Evolutionary conservation across 208 protist species (phyloP), one percentile per base, ranked within the genome.

Genomic region (Trypanosoma platydactyli): DNA sequence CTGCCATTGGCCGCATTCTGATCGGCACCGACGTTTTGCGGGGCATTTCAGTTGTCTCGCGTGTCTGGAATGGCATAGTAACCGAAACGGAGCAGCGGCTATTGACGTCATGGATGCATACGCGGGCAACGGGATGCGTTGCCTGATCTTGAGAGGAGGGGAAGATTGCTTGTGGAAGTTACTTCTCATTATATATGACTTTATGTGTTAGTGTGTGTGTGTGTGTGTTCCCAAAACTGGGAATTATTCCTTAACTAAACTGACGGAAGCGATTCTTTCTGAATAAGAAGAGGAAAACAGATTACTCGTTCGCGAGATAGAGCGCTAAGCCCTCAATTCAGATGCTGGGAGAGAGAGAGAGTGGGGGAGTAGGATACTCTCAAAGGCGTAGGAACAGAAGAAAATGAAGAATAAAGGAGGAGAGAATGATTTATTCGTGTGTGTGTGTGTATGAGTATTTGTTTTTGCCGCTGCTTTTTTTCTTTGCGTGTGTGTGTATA

Each of bases 1-100:
- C 85, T 24, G 83, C 88, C 18, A 71, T 84, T 44, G 88, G 85
- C 0, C 56, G 70, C 42, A 76, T 84, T 56, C 30, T 94, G 13
- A 18, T 70, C 5, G 46, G 58, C 12, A 74, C 73, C 18, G 52
- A 62, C 7, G 45, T 54, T 25, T 67, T 84, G 53, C 74, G 83
- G 25, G 62, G 81, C 44, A 35, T 50, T 3, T 68, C 71, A 20
- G 55, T 41, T 38, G 63, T 89, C 20, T 41, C 54, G 0, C 67
- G 73, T n/a, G 58, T 84, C 22, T 84, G 77, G 57, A 68, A 73
- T 50, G 80, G 73, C 24, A 72, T 90, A 18, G 65, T 93, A 3
- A 74, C 76, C 6, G 41, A 48, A 3, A 76, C 76, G 7, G 87
- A 93, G 70, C 69, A 81, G 29, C 64, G 65, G 9, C 57, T 93